Evolutionary conservation across 106 monocot species (phyloP).

Genomic region (Dendrobium nobile): DNA sequence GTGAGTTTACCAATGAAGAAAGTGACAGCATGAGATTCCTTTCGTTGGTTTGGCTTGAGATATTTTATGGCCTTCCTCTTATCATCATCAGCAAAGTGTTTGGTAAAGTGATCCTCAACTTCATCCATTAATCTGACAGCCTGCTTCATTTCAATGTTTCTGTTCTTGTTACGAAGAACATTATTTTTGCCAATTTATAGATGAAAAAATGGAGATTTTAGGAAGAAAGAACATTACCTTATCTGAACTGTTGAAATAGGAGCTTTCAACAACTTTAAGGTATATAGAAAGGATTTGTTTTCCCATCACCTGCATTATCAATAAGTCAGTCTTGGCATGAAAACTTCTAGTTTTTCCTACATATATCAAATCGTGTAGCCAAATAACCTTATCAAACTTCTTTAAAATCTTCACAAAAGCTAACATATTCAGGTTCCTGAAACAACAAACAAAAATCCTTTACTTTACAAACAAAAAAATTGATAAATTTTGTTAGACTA

Average conservation of each 20-base stretch:
- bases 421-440: slow-evolving; percentile 88
- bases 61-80: slow-evolving; percentile 84
- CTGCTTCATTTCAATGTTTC: slow-evolving; percentile 20
- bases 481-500: background rate
- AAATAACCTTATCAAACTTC: slow-evolving; percentile 87
- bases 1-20: slow-evolving; percentile 77
- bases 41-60: slow-evolving; percentile 70
- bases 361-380: background rate
- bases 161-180: background rate
- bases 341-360: background rate
- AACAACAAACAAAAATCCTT: background rate
- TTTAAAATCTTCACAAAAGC: slow-evolving; percentile 96
- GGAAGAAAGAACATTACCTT: slow-evolving; percentile 32
- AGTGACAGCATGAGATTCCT: slow-evolving; percentile 71
- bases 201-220: background rate
- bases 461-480: background rate
- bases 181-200: background rate
- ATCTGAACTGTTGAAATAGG: slow-evolving; percentile 96
- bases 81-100: slow-evolving; percentile 68
- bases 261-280: slow-evolving; percentile 88
- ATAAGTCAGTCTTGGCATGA: background rate
- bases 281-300: slow-evolving; percentile 70
- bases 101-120: slow-evolving; percentile 77
- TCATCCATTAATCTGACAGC: slow-evolving; percentile 74
- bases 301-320: slow-evolving; percentile 50